Evolutionary conservation across 2,329 filamentous ascomycete species (phyloP), one percentile per base, ranked within the genome.

Genomic region (Aspergillus brasiliensis): DNA sequence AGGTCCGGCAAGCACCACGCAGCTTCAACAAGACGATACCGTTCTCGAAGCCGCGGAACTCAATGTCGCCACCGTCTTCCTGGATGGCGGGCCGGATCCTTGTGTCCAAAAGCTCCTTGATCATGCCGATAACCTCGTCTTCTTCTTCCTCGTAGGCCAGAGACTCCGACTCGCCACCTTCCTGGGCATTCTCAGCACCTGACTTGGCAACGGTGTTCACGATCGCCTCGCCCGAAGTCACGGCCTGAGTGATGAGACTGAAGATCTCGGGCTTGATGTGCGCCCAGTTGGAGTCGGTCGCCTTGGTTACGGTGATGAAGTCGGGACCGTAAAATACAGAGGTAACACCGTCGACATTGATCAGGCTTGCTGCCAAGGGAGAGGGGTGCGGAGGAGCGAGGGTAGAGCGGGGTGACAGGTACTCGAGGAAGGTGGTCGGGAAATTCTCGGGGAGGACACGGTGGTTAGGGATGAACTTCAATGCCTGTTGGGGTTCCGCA

Each of bases 231-330:
- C 94, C 94, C 3, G 88, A 88, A 1, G 91, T 95, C 61, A 99
- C 88, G 38, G 90, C 88, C 78, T 98, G 94, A 52, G 92, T 98
- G 75, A 99, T 97, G 62, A 98, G 82, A 62, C 91, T 90, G 78
- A 98, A 99, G 28, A 98, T 87, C 77, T 99, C 95, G 1, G 95
- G 94, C 71, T 95, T 95, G 70, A 99, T 88, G 75, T 97, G 92
- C 40, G 91, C 90, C 95, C 95, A 99, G 71, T 93, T 91, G 3
- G 90, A 91, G 67, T 95, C 91, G 64, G 87, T 84, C 51, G 91
- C 87, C 77, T 99, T 99, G 46, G 91, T 97, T 37, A 99, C 90
- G 11, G 95, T 99, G 78, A 99, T 98, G 81, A 97, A 98, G 75
- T 99, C 93, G 34, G 87, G 81, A 55, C 94, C 95, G 78, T 96